Conservation (phyloP, 2,329 filamentous ascomycete genomes). For the Periconia digitata region DNA sequence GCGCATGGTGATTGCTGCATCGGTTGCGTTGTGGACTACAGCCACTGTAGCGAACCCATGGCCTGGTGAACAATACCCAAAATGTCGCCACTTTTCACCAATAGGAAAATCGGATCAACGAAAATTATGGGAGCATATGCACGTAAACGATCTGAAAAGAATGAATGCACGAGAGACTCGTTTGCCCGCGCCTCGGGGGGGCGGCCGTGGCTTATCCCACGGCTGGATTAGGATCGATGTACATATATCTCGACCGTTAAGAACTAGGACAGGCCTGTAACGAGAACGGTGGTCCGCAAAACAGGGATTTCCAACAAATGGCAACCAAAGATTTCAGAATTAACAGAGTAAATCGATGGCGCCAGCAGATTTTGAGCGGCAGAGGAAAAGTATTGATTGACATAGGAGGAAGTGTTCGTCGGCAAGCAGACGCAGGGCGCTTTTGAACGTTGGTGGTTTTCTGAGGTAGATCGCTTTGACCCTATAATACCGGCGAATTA, state of each 20-base stretch:
- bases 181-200: no score
- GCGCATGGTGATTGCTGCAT: no score
- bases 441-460: neutral
- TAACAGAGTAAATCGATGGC: no score
- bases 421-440: neutral
- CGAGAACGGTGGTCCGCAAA: neutral
- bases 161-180: no score
- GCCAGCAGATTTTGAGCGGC: no score
- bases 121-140: no score
- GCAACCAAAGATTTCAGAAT: no score
- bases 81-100: neutral
- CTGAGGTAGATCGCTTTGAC: neutral
- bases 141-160: no score
- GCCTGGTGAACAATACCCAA: neutral
- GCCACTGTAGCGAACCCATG: neutral
- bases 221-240: neutral
- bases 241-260: neutral
- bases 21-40: no score
- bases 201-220: neutral
- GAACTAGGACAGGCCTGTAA: neutral
- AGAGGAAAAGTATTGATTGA: neutral
- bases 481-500: neutral
- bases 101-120: no score
- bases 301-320: neutral
- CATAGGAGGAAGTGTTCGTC: neutral